phyloP scores from a whole-genome alignment of 106 monocot species.

The Chionographis japonica region DNA sequence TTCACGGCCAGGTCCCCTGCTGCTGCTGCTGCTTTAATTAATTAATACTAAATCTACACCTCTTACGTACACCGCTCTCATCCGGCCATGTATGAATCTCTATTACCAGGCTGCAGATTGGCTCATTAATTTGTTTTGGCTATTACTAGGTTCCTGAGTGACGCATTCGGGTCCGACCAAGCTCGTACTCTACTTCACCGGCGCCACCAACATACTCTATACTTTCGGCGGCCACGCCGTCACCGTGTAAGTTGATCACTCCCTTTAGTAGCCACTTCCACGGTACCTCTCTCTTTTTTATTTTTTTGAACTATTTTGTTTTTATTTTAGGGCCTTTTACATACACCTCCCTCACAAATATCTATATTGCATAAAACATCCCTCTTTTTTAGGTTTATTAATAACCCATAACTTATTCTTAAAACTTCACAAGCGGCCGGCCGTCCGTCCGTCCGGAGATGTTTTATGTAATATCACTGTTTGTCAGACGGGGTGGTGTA shows the following conservation, averaged over 20 bases:
- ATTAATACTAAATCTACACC: not conserved
- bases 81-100: not conserved
- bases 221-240: constrained; percentile 96
- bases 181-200: constrained; percentile 89
- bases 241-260: constrained; percentile 59
- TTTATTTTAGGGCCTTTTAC: too few species aligned
- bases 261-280: constrained; percentile 1
- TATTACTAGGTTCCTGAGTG: constrained; percentile 35
- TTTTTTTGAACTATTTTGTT: too few species aligned
- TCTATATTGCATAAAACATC: too few species aligned
- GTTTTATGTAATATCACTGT: too few species aligned
- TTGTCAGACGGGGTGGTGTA: too few species aligned
- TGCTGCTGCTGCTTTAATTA: too few species aligned
- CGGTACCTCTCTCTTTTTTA: not conserved
- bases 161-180: constrained; percentile 58
- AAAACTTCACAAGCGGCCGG: too few species aligned
- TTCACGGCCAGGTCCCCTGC: constrained; percentile 67
- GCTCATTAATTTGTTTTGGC: not conserved
- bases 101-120: not conserved
- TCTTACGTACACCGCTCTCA: too few species aligned
- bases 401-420: too few species aligned
- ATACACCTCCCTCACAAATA: too few species aligned
- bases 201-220: constrained; percentile 92
- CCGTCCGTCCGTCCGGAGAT: too few species aligned
- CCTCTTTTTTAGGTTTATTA: too few species aligned